These are phyloP conservation scores for Trichoderma simmonsii DNA, from an alignment of 2,329 filamentous ascomycete genomes.

Conservation along the genomic window DNA sequence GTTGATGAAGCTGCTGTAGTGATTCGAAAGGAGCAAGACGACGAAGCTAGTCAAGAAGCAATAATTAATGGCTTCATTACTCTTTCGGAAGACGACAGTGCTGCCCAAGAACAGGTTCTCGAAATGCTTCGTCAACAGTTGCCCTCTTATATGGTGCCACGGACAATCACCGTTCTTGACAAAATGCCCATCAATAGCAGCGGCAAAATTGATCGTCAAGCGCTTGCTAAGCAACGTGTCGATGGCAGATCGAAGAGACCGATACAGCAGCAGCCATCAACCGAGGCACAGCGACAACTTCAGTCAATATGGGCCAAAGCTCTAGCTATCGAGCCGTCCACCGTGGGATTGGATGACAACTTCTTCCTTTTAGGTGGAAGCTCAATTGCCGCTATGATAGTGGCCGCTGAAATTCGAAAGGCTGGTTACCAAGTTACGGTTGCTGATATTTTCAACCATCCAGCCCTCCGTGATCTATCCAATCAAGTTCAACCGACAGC, in stretches of 20 bases:
- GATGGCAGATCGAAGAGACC: background rate
- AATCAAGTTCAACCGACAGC: background rate
- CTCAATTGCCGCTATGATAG: background rate
- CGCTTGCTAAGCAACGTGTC: background rate
- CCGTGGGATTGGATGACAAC: background rate
- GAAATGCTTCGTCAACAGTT: background rate
- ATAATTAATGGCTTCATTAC: background rate
- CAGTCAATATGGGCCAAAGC: background rate
- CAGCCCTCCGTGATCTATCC: background rate
- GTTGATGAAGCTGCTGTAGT: background rate
- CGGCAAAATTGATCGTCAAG: background rate
- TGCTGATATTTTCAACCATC: background rate
- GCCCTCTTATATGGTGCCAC: background rate
- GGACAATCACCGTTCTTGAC: background rate
- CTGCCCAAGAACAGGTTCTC: background rate
- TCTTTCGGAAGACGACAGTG: background rate
- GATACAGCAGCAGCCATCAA: background rate
- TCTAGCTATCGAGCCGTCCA: background rate
- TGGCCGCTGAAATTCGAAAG: background rate
- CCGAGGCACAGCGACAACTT: background rate
- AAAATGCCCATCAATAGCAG: background rate
- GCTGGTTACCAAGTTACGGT: background rate
- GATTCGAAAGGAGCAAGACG: background rate
- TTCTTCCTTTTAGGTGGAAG: background rate
- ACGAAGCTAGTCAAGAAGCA: background rate